These are phyloP conservation scores for Firmiana major DNA, from an alignment of 345 rosid species.

Conservation along the genomic window DNA sequence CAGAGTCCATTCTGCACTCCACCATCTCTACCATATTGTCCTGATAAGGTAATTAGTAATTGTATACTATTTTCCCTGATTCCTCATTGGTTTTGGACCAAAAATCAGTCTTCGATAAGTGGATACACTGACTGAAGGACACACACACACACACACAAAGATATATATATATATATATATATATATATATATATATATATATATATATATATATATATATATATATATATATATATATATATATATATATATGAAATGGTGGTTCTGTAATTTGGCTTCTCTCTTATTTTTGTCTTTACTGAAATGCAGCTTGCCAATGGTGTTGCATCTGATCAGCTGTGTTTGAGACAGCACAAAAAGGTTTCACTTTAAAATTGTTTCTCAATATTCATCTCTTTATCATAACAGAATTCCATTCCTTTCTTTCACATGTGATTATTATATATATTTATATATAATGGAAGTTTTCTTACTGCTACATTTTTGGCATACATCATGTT, in stretches of 20 bases:
- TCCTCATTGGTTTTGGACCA: background rate
- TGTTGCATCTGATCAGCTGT: constrained; percentile 36
- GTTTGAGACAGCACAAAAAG: constrained; percentile 71
- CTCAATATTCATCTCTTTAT: background rate
- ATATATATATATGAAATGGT: background rate
- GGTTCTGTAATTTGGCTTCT: background rate
- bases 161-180: too few species aligned
- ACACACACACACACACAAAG: too few species aligned
- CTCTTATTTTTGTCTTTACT: constrained; percentile 11
- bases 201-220: too few species aligned
- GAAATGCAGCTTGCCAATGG: constrained; percentile 41
- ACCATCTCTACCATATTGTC: constrained; percentile 64
- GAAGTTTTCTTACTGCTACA: background rate
- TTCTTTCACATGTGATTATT: constrained; percentile 4
- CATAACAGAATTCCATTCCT: background rate
- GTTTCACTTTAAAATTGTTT: constrained; percentile 29
- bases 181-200: background rate
- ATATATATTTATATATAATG: background rate
- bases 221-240: too few species aligned
- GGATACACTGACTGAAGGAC: background rate
- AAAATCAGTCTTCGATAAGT: background rate
- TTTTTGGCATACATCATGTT: background rate
- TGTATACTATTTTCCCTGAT: background rate
- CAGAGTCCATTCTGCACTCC: constrained; percentile 93
- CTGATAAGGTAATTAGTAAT: constrained; percentile 47